Percentiles rank a stretch among this genome's conserved stretches.
These are phyloP conservation scores for Neonectria coccinea DNA, from an alignment of 2,329 filamentous ascomycete species.

Conservation along the genomic window DNA sequence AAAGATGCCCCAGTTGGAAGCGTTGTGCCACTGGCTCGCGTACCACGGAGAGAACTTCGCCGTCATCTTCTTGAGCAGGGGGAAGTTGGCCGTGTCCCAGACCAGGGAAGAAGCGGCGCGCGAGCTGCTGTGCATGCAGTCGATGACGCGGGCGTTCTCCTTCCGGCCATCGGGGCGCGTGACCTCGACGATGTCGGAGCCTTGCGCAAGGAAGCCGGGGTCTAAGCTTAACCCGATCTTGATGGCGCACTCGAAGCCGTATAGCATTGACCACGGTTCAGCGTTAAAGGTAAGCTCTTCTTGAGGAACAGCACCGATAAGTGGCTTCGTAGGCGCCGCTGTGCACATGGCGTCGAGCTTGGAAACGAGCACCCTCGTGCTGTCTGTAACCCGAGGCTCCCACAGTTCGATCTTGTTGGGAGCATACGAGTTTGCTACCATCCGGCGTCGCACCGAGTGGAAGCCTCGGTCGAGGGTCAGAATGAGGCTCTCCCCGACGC, in stretches of 20 bases:
- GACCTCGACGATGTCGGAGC: conserved; percentile 57
- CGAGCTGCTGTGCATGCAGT: conserved; percentile 58
- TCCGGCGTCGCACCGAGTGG: conserved; percentile 61
- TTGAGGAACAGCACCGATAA: conserved; percentile 43
- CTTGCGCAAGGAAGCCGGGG: conserved; percentile 62
- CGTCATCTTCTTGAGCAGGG: conserved; percentile 57
- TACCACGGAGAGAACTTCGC: conserved; percentile 58
- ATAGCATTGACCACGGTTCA: too few relatives aligned
- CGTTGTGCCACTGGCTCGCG: conserved; percentile 11
- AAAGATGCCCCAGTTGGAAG: conserved; percentile 43
- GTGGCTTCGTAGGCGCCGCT: conserved; percentile 33
- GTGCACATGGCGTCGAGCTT: conserved; percentile 57
- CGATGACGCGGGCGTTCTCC: conserved; percentile 60
- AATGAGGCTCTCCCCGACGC: conserved; percentile 63
- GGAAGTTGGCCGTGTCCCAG: conserved; percentile 65
- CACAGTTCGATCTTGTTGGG: conserved; percentile 65
- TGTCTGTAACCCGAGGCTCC: conserved; percentile 66
- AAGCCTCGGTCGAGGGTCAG: conserved; percentile 64
- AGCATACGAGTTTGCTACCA: conserved; percentile 64
- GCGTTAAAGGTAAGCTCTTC: conserved; percentile 55
- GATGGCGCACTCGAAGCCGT: conserved; percentile 54
- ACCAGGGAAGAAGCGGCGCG: conserved; percentile 39
- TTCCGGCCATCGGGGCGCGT: conserved; percentile 46
- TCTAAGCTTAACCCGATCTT: conserved; percentile 64
- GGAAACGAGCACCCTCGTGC: conserved; percentile 57